Percentiles rank a stretch among this genome's conserved stretches.
Evolutionary conservation across 805 yeast species (phyloP).

Genomic region (Monosporozyma siamensis): DNA sequence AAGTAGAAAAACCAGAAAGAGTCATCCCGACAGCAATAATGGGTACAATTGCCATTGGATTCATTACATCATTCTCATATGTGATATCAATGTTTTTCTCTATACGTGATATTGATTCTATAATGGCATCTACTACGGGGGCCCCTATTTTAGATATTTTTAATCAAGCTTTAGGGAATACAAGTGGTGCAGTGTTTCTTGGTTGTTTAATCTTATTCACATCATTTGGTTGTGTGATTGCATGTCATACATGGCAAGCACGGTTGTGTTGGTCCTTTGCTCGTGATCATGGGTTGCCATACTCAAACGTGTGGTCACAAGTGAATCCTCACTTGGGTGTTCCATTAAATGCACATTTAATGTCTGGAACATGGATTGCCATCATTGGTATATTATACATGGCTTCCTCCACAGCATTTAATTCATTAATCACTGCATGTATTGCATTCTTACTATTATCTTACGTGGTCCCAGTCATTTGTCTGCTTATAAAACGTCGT

Average conservation of each 20-base stretch:
- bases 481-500: conserved; percentile 35
- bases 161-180: conserved; percentile 45
- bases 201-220: conserved; percentile 45
- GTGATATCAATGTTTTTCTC: conserved; percentile 52
- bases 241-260: conserved; percentile 65
- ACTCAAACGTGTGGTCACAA: conserved; percentile 43
- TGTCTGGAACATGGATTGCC: conserved; percentile 46
- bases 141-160: conserved; percentile 59
- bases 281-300: conserved; percentile 61
- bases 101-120: conserved; percentile 43
- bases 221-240: conserved; percentile 53
- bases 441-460: conserved; percentile 52
- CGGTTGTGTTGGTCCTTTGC: conserved; percentile 66
- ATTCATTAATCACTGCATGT: conserved; percentile 55
- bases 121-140: conserved; percentile 44
- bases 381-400: conserved; percentile 50
- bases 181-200: conserved; percentile 49
- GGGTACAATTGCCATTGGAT: conserved; percentile 60
- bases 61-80: conserved; percentile 50
- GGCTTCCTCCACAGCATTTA: conserved; percentile 61
- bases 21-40: conserved; percentile 59
- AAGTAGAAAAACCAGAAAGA: conserved; percentile 47
- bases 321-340: conserved; percentile 46
- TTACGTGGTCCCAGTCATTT: conserved; percentile 47
- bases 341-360: conserved; percentile 53